Conservation (phyloP, 192 early-diverging fungal species). For the Geranomyces michiganensis region DNA sequence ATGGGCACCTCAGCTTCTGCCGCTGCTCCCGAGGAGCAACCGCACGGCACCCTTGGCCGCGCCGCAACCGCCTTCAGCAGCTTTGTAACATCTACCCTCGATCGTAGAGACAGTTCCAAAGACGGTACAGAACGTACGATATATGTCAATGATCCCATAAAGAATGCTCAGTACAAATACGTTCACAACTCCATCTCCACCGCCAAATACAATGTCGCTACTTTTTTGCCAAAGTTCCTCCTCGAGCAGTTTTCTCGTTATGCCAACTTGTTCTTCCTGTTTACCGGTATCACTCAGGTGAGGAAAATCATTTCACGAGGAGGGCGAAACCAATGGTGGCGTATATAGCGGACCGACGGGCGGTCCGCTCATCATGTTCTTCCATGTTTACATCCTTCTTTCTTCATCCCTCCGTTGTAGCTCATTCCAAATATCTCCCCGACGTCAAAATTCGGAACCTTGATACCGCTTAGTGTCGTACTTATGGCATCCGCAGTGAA, state of each 20-base stretch:
- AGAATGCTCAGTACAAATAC: conserved; percentile 78
- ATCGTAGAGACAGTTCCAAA: neutral
- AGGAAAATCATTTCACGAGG: no score
- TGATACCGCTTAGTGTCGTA: conserved; percentile 81
- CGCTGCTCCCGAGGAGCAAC: neutral
- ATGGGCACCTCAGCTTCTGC: conserved; percentile 19
- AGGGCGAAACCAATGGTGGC: no score
- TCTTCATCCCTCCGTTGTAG: conserved; percentile 43
- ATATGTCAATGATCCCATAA: conserved; percentile 81
- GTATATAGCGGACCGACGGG: neutral
- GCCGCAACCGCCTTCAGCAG: conserved; percentile 19
- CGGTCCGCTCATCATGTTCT: neutral
- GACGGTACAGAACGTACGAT: conserved; percentile 64
- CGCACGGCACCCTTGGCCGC: conserved; percentile 2
- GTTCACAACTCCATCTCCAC: conserved; percentile 90
- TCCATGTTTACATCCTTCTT: neutral
- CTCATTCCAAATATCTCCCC: conserved; percentile 93
- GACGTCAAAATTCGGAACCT: conserved; percentile 85
- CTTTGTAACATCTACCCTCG: conserved; percentile 10
- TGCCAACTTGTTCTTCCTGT: conserved; percentile 96
- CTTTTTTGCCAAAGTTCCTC: conserved; percentile 93
- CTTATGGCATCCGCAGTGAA: conserved; percentile 88
- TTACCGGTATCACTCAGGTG: conserved; percentile 80
- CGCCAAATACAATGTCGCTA: conserved; percentile 87
- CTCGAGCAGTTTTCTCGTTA: conserved; percentile 95